Evolutionary conservation across 1,139 yeast species (phyloP).

Genomic region (Blastobotrys illinoisensis): DNA sequence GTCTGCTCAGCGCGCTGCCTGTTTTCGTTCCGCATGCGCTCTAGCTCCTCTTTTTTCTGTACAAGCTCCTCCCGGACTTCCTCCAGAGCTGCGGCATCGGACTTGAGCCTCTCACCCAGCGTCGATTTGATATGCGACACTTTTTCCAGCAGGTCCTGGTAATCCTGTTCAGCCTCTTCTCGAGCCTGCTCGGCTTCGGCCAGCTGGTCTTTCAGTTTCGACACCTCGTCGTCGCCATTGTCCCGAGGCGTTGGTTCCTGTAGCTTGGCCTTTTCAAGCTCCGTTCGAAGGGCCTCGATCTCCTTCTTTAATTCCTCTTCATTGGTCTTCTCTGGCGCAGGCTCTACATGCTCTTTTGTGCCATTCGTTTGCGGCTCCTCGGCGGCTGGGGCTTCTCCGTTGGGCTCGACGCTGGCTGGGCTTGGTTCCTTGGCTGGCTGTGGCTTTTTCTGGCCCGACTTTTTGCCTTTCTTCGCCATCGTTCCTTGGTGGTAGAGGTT

Average conservation of each 20-base stretch:
- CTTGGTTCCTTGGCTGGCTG: neutral
- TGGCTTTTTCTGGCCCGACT: neutral
- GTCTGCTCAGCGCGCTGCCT: slow-evolving; percentile 24
- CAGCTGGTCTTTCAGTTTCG: slow-evolving; percentile 35
- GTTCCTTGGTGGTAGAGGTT: neutral
- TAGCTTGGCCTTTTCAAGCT: slow-evolving; percentile 7
- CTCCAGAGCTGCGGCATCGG: slow-evolving; percentile 39
- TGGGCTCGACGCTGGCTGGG: neutral
- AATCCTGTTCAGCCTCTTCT: slow-evolving; percentile 62
- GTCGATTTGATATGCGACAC: slow-evolving; percentile 77
- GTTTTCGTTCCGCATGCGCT: slow-evolving; percentile 23
- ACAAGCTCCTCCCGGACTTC: slow-evolving; percentile 29
- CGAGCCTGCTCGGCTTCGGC: slow-evolving; percentile 48
- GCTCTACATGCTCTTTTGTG: slow-evolving; percentile 1
- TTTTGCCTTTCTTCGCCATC: neutral
- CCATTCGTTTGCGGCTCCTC: neutral
- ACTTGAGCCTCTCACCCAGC: slow-evolving; percentile 60
- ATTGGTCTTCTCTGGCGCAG: slow-evolving; percentile 8
- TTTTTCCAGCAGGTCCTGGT: slow-evolving; percentile 67
- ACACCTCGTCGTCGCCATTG: slow-evolving; percentile 4
- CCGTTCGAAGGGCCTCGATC: slow-evolving; percentile 8
- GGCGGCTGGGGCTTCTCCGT: neutral
- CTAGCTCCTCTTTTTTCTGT: slow-evolving; percentile 18
- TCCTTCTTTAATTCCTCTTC: slow-evolving; percentile 6
- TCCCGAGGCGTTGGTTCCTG: neutral